Conservation (phyloP, 139 green algal species). For the Coccomyxa sp. region DNA sequence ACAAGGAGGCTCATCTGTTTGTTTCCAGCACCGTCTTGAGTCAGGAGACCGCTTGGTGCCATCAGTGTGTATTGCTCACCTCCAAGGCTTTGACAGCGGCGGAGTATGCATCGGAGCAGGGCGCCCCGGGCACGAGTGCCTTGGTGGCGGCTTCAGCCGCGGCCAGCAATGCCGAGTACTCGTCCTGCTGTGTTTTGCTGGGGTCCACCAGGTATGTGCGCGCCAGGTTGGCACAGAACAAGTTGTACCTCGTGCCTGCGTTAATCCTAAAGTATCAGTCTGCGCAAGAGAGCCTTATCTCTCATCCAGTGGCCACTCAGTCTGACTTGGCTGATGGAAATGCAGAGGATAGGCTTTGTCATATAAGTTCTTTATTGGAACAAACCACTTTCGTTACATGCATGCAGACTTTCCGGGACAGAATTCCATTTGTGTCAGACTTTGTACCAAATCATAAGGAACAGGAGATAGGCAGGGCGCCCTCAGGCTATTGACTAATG, state of each 20-base stretch:
- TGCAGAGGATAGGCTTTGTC: not conserved
- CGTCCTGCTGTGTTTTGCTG: conserved; percentile 64
- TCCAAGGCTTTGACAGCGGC: conserved; percentile 39
- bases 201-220: conserved; percentile 90
- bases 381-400: not conserved
- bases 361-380: not conserved
- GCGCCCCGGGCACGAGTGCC: conserved; percentile 63
- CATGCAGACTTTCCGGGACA: not conserved
- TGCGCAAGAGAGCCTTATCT: no score
- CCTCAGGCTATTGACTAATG: not conserved
- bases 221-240: conserved; percentile 91
- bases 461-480: not conserved
- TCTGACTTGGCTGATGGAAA: not conserved
- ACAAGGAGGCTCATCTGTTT: not conserved
- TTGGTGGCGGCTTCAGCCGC: conserved; percentile 77
- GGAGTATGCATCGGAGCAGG: conserved; percentile 60
- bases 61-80: not conserved
- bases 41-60: not conserved
- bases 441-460: not conserved
- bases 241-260: conserved; percentile 55
- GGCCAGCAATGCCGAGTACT: conserved; percentile 69
- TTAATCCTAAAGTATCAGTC: no score
- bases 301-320: not conserved
- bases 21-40: not conserved
- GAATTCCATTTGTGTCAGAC: not conserved